phyloP scores from a whole-genome alignment of 2,329 filamentous ascomycete genomes.

The Orbilia ellipsospora region DNA sequence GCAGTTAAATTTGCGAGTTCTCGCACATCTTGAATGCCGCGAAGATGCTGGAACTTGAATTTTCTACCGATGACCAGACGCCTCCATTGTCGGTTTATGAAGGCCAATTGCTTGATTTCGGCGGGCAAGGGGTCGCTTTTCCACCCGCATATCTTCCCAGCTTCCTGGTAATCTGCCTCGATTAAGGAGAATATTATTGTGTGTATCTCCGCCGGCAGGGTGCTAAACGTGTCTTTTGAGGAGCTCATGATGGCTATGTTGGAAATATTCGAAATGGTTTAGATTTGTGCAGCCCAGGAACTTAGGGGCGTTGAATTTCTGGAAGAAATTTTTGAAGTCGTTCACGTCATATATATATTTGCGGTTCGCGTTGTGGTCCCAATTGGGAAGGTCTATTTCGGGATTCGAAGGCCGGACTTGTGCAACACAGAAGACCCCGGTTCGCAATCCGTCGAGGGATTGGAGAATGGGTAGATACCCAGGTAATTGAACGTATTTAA shows the following conservation, averaged over 20 bases:
- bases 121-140: slow-evolving; percentile 30
- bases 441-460: too few species aligned
- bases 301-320: too few species aligned
- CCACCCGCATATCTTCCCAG: slow-evolving; percentile 21
- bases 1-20: slow-evolving; percentile 27
- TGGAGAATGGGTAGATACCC: too few species aligned
- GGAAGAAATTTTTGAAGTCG: too few species aligned
- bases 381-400: too few species aligned
- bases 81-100: slow-evolving; percentile 50
- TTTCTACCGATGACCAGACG: slow-evolving; percentile 36
- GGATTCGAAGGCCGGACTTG: too few species aligned
- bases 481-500: too few species aligned
- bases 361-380: too few species aligned
- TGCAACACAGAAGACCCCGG: too few species aligned
- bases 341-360: too few species aligned
- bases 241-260: slow-evolving; percentile 12
- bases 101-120: slow-evolving; percentile 37
- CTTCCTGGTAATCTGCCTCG: slow-evolving; percentile 30
- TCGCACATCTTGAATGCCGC: slow-evolving; percentile 26
- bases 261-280: too few species aligned
- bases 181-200: slow-evolving; percentile 33
- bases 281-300: too few species aligned
- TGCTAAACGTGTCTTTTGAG: slow-evolving; percentile 34
- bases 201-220: slow-evolving; percentile 37
- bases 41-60: slow-evolving; percentile 28